Evolutionary conservation across 2,329 filamentous ascomycete genomes (phyloP).

Genomic region (Hirsutella rhossiliensis): DNA sequence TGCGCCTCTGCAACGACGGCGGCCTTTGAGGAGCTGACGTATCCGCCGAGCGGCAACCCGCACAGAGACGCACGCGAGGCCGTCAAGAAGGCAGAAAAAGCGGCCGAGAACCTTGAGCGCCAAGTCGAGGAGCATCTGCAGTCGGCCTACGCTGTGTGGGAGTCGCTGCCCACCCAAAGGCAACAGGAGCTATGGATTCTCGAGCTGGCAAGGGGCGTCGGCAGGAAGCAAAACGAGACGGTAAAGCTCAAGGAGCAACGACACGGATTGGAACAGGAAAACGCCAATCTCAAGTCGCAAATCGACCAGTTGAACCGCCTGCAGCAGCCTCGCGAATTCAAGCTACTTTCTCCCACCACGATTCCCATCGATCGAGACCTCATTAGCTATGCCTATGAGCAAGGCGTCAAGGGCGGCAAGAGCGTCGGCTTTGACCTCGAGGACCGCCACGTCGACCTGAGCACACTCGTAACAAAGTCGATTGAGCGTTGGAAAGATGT

Average conservation of each 20-base stretch:
- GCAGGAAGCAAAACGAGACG: conserved; percentile 42
- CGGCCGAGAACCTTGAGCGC: conserved; percentile 50
- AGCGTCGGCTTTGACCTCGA: conserved; percentile 34
- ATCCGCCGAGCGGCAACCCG: conserved; percentile 28
- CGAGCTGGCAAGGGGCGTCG: conserved; percentile 48
- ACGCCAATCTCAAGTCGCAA: conserved; percentile 41
- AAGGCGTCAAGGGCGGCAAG: conserved; percentile 26
- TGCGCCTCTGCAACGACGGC: conserved; percentile 38
- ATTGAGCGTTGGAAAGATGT: conserved; percentile 53
- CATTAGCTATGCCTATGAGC: conserved; percentile 33
- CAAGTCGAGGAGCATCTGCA: conserved; percentile 64
- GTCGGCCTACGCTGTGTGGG: conserved; percentile 70
- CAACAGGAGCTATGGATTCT: conserved; percentile 49
- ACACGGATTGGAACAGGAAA: conserved; percentile 42
- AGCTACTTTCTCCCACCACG: conserved; percentile 36
- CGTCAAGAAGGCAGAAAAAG: conserved; percentile 34
- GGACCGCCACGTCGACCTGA: conserved; percentile 40
- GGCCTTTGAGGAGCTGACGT: conserved; percentile 37
- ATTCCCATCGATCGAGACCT: conserved; percentile 38
- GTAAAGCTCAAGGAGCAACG: conserved; percentile 38
- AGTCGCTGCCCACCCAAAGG: conserved; percentile 42
- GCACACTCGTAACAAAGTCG: conserved; percentile 36
- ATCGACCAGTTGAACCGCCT: conserved; percentile 46
- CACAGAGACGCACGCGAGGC: conserved; percentile 32
- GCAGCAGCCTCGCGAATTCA: conserved; percentile 50